These are phyloP conservation scores for Tolypocladium capitatum DNA, from an alignment of 2,329 filamentous ascomycete genomes.

Conservation along the genomic window DNA sequence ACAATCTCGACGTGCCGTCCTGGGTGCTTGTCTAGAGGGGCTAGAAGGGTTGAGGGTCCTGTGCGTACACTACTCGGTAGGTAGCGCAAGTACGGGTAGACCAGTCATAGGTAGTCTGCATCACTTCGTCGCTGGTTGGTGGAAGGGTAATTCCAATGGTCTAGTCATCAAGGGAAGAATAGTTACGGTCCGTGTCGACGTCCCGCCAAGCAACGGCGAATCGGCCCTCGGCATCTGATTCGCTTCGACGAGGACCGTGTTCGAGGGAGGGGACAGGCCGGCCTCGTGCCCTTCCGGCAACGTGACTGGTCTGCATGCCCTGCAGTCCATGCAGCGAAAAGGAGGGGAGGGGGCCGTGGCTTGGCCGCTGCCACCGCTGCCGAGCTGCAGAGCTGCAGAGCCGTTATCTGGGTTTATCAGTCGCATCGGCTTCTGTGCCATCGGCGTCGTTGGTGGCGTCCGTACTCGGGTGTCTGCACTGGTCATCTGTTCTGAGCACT, in stretches of 20 bases:
- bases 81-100: too few species aligned
- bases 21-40: too few species aligned
- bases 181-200: neutral
- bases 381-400: neutral
- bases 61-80: too few species aligned
- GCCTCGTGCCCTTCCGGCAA: conserved; percentile 1
- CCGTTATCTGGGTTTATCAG: neutral
- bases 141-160: too few species aligned
- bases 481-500: neutral
- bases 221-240: neutral
- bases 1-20: too few species aligned
- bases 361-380: neutral
- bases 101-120: too few species aligned
- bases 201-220: neutral
- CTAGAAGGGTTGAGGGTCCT: too few species aligned
- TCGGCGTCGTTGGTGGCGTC: too few species aligned
- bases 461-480: too few species aligned
- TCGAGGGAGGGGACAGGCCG: neutral
- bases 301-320: conserved; percentile 1
- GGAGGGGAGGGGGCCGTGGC: neutral
- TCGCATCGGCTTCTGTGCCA: neutral
- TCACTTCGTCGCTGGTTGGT: too few species aligned
- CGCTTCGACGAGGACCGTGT: neutral
- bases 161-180: too few species aligned
- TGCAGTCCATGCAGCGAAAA: neutral